A percentile compares a stretch with the other conserved stretches of the same genome.
phyloP scores from a whole-genome alignment of 805 yeast species.

The Jamesozyma gamospora region DNA sequence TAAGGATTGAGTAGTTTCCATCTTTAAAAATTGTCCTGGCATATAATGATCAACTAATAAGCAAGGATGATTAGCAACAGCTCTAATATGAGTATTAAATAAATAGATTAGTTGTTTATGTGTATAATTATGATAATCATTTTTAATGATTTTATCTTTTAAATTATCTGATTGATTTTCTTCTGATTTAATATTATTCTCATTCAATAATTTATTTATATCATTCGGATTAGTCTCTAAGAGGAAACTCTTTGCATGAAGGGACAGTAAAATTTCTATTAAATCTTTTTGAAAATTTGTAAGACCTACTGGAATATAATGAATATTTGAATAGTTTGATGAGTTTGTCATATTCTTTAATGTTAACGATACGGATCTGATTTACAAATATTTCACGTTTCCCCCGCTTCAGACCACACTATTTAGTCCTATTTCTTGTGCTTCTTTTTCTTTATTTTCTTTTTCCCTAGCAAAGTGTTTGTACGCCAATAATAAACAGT shows the following conservation, averaged over 20 bases:
- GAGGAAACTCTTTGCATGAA: conserved; percentile 32
- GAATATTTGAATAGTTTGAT: background rate
- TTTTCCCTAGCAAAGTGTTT: too few relatives aligned
- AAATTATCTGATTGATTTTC: background rate
- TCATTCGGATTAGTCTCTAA: conserved; percentile 11
- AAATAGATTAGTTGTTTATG: conserved; percentile 27
- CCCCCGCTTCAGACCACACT: too few relatives aligned
- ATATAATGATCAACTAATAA: conserved; percentile 67
- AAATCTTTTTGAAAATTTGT: conserved; percentile 37
- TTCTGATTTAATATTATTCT: conserved; percentile 1
- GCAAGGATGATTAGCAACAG: conserved; percentile 57
- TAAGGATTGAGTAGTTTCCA: conserved; percentile 53
- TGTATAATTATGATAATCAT: conserved; percentile 29
- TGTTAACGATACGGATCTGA: too few relatives aligned
- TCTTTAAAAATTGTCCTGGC: conserved; percentile 55
- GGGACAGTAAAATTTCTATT: conserved; percentile 33
- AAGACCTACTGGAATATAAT: conserved; percentile 34
- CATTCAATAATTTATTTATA: conserved; percentile 6
- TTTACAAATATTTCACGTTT: too few relatives aligned
- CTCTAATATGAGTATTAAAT: conserved; percentile 33
- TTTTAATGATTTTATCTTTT: background rate
- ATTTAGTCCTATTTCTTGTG: too few relatives aligned
- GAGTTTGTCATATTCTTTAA: background rate
- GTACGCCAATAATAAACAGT: too few relatives aligned
- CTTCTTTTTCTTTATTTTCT: too few relatives aligned